Percentiles rank a stretch among this genome's conserved stretches.
Conservation (phyloP, 176 grass and related monocot species). For the Tillandsia fasciculata region DNA sequence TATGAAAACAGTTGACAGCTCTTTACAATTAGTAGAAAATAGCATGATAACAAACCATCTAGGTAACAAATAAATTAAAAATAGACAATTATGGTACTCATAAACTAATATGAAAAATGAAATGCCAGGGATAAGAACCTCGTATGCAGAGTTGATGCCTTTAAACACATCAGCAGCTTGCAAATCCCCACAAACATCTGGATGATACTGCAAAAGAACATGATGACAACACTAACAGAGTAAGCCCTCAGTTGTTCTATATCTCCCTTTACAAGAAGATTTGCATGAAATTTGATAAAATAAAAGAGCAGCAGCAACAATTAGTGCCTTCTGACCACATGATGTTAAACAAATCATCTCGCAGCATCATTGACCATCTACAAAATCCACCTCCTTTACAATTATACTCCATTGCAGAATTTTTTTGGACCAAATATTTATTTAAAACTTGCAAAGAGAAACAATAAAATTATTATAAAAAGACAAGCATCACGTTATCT, state of each 20-base stretch:
- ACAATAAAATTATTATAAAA: background rate
- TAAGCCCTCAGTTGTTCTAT: background rate
- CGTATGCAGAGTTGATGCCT: conserved; percentile 19
- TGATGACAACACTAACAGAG: background rate
- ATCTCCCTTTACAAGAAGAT: background rate
- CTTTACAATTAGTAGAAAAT: too few relatives aligned
- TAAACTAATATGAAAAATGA: background rate
- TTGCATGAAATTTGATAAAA: too few relatives aligned
- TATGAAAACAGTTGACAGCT: background rate
- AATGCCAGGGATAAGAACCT: conserved; percentile 3
- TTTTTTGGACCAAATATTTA: background rate
- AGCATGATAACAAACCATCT: too few relatives aligned
- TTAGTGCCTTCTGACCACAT: too few relatives aligned
- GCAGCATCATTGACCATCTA: too few relatives aligned
- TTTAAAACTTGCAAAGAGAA: background rate
- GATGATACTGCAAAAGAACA: conserved; percentile 24
- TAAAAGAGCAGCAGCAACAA: too few relatives aligned
- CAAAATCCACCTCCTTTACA: background rate
- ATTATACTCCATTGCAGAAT: background rate
- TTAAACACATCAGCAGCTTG: conserved; percentile 22
- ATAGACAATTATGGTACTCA: background rate
- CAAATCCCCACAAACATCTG: conserved; percentile 24
- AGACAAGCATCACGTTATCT: background rate
- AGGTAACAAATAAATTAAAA: background rate
- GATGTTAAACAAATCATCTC: too few relatives aligned